A percentile compares a stretch with the other conserved stretches of the same genome.
Conservation (phyloP, 345 rosid species). For the Hibiscus syriacus region DNA sequence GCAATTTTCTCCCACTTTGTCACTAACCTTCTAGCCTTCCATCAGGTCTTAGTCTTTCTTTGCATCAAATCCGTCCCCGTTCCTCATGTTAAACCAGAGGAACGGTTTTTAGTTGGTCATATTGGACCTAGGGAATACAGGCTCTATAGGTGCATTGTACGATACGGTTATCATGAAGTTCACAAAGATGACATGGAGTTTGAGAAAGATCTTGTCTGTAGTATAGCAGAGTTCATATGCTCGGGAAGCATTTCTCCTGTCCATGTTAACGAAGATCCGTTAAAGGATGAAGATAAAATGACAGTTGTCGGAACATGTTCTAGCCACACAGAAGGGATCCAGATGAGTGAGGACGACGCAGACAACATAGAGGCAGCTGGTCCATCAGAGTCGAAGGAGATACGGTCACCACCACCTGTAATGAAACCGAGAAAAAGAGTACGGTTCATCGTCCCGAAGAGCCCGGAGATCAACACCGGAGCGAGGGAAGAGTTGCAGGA, state of each 20-base stretch:
- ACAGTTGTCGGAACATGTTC: constrained; percentile 72
- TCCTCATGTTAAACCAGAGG: constrained; percentile 73
- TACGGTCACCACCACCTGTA: constrained; percentile 34
- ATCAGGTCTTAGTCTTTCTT: too few species aligned
- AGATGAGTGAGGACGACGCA: too few species aligned
- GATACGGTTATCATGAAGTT: constrained; percentile 81
- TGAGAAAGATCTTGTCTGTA: constrained; percentile 79
- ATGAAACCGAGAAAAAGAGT: constrained; percentile 52
- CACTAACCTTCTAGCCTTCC: too few species aligned
- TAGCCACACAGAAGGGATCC: constrained; percentile 35
- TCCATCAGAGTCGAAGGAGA: too few species aligned
- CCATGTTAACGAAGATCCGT: constrained; percentile 18
- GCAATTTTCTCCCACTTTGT: too few species aligned
- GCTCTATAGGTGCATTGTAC: constrained; percentile 79
- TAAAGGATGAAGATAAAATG: constrained; percentile 53
- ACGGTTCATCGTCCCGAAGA: constrained; percentile 69
- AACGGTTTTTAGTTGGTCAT: constrained; percentile 74
- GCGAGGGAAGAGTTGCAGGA: constrained; percentile 65
- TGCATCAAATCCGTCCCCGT: too few species aligned
- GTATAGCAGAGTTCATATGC: constrained; percentile 78
- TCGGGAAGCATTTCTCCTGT: constrained; percentile 28
- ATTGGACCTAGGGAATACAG: constrained; percentile 72
- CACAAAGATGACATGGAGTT: constrained; percentile 88
- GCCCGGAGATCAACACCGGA: constrained; percentile 47
- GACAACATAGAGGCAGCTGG: too few species aligned